Evolutionary conservation across 768 basidiomycete genomes (phyloP), one percentile per base, ranked within the genome.

Genomic region (Rhodotorula toruloides): DNA sequence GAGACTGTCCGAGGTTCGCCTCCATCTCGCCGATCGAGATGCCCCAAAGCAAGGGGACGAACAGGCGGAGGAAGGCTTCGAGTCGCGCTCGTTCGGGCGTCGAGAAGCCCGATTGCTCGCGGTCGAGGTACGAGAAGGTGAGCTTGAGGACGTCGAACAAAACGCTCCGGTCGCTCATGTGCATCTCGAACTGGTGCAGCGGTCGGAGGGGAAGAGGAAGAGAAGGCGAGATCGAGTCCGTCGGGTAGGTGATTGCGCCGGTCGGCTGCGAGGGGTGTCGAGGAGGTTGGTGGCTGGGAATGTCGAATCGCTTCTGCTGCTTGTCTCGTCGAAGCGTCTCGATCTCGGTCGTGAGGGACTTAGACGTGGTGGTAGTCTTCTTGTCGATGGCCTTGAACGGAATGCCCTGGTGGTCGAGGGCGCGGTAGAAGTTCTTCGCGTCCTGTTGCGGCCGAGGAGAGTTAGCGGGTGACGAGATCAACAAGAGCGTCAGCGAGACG

Each of bases 351-450:
- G 90, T 85, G 73, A 94, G 89, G 70, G 86, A 80, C 76, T 90
- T 92, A 43, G 88, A 83, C 7, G 89, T 93, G 74, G 91, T 88
- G 74, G 91, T 88, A 3, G 75, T 74, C 80, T 91, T 91, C 84
- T 96, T 97, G 82, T 99, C 96, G 78, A 90, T 91, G 62, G 82
- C 82, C 80, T 97, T 98, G 86, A 94, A 97, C 65, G 83, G 86
- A 75, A 89, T 88, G 19, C 92, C 93, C 77, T 96, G 92, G 75
- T 96, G 91, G 76, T 99, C 96, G 54, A 98, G 85, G 34, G 88
- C 88, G 79, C 94, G 96, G 85, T 98, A 98, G 76, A 92, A 97
- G 80, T 98, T 98, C 79, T 91, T 92, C 60, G 87, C 87, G 74
- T 99, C 91, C 67, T 68, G 53, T 12, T 13, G 16, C 27, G 4